These are phyloP conservation scores for Boletales sp. DNA, from an alignment of 768 basidiomycete species.

Conservation along the genomic window DNA sequence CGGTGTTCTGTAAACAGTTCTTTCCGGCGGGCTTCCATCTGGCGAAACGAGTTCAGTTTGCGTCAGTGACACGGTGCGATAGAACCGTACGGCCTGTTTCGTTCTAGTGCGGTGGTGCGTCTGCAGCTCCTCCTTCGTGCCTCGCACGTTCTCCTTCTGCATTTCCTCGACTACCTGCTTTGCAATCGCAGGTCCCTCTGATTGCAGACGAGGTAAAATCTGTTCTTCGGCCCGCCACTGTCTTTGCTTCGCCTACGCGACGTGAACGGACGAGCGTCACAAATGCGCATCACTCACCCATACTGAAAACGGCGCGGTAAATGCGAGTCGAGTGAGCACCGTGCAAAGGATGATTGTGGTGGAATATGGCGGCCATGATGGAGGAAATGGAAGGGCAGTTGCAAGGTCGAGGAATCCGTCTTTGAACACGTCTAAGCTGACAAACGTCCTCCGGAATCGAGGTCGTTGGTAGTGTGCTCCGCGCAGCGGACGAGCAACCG, in stretches of 20 bases:
- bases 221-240: slow-evolving; percentile 58
- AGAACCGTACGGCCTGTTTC: slow-evolving; percentile 40
- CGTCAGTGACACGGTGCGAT: background rate
- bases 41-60: slow-evolving; percentile 4
- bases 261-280: slow-evolving; percentile 6
- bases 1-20: slow-evolving; percentile 57
- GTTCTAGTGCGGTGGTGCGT: slow-evolving; percentile 46
- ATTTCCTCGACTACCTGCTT: slow-evolving; percentile 42
- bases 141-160: slow-evolving; percentile 52
- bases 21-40: slow-evolving; percentile 55
- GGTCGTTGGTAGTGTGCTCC: slow-evolving; percentile 6
- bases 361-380: slow-evolving; percentile 66
- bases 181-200: slow-evolving; percentile 40
- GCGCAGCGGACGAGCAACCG: slow-evolving; percentile 12
- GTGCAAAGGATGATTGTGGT: slow-evolving; percentile 72
- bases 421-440: slow-evolving; percentile 35
- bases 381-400: slow-evolving; percentile 67
- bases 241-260: slow-evolving; percentile 54
- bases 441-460: slow-evolving; percentile 19
- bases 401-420: slow-evolving; percentile 78
- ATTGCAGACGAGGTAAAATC: slow-evolving; percentile 54
- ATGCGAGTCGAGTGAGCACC: slow-evolving; percentile 51
- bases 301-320: slow-evolving; percentile 67
- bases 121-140: slow-evolving; percentile 50
- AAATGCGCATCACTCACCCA: slow-evolving; percentile 49